phyloP scores from a whole-genome alignment of 768 basidiomycete species.

The Russula abietina region DNA sequence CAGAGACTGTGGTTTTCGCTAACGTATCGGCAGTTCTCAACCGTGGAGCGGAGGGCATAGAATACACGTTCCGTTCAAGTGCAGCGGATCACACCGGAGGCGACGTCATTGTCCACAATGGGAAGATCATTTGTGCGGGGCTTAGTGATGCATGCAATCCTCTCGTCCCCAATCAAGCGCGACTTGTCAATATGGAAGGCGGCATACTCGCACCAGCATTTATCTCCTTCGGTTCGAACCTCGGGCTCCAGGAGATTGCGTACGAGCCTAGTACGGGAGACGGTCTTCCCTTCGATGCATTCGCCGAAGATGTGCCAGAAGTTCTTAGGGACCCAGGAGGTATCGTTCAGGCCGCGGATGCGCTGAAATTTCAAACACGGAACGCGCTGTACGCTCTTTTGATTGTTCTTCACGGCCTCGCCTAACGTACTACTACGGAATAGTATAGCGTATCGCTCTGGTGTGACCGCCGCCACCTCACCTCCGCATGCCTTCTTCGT shows the following conservation, averaged over 20 bases:
- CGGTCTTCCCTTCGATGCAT: constrained; percentile 48
- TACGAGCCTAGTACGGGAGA: constrained; percentile 56
- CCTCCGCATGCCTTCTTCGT: constrained; percentile 30
- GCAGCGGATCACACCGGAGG: constrained; percentile 17
- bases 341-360: constrained; percentile 59
- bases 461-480: constrained; percentile 39
- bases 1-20: constrained; percentile 43
- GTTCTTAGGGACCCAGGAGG: constrained; percentile 40
- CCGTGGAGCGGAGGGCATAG: constrained; percentile 11
- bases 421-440: not conserved
- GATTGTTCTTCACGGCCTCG: not conserved
- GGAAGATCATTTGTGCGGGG: constrained; percentile 47
- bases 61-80: constrained; percentile 21
- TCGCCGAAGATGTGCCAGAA: constrained; percentile 37
- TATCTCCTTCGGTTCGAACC: constrained; percentile 52
- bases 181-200: constrained; percentile 51
- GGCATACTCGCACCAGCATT: constrained; percentile 59
- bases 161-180: constrained; percentile 8
- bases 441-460: constrained; percentile 44
- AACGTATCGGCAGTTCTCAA: constrained; percentile 43
- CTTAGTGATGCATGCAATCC: constrained; percentile 23
- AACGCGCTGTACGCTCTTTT: constrained; percentile 30
- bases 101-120: constrained; percentile 46
- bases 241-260: constrained; percentile 63
- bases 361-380: constrained; percentile 43